These are phyloP conservation scores for Styphnolobium japonicum DNA, from an alignment of 306 rosid species.

Conservation along the genomic window DNA sequence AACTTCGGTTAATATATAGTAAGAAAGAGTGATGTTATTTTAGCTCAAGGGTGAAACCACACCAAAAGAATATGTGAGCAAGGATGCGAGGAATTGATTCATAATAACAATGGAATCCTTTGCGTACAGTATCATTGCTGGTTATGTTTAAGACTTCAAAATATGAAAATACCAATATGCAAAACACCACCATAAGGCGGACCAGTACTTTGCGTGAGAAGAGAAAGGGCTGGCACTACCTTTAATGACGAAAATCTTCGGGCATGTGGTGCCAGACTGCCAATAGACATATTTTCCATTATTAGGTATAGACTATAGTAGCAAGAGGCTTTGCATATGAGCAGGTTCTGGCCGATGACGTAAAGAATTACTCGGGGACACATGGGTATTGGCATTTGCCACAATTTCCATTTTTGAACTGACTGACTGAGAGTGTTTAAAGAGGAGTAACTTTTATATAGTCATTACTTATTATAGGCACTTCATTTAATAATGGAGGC, in stretches of 20 bases:
- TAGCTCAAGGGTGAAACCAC: background rate
- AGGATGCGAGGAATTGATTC: background rate
- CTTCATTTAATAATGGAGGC: too few species aligned
- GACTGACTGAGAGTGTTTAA: background rate
- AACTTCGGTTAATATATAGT: background rate
- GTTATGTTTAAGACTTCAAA: background rate
- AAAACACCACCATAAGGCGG: background rate
- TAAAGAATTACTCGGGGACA: background rate
- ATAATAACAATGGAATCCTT: background rate
- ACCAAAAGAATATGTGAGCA: too few species aligned
- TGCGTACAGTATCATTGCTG: background rate
- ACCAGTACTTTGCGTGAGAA: background rate
- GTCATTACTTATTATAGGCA: too few species aligned
- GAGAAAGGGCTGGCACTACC: background rate
- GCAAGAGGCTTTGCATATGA: background rate
- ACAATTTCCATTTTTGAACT: background rate
- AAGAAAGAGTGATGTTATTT: background rate
- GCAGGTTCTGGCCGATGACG: background rate
- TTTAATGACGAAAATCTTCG: background rate
- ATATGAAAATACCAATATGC: background rate
- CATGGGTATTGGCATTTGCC: background rate
- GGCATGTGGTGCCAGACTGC: conserved; percentile 8
- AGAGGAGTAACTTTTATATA: too few species aligned
- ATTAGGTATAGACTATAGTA: background rate
- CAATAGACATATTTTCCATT: conserved; percentile 10